phyloP scores from a whole-genome alignment of 768 basidiomycete genomes.

The Naganishia vishniacii region DNA sequence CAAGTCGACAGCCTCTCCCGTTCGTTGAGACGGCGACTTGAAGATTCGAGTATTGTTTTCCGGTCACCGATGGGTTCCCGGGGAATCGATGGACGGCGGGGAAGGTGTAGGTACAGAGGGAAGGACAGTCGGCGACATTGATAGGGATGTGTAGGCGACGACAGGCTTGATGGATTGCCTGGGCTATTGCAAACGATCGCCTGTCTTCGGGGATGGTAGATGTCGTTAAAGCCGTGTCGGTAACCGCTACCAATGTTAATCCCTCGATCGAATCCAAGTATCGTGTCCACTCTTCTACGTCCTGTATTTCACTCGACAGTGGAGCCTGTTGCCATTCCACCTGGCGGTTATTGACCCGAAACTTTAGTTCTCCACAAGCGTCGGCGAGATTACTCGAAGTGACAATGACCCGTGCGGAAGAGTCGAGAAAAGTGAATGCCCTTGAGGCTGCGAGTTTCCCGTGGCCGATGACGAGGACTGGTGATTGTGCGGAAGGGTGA shows the following conservation, averaged over 20 bases:
- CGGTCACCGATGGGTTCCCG: slow-evolving; percentile 17
- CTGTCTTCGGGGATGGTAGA: slow-evolving; percentile 35
- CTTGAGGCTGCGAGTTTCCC: slow-evolving; percentile 77
- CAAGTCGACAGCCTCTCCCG: slow-evolving; percentile 80
- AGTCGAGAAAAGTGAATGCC: slow-evolving; percentile 73
- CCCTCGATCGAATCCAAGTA: slow-evolving; percentile 49
- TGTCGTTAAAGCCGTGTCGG: slow-evolving; percentile 62
- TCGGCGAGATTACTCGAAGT: slow-evolving; percentile 52
- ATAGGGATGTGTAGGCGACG: slow-evolving; percentile 61
- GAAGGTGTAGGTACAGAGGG: slow-evolving; percentile 84
- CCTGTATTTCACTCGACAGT: not conserved
- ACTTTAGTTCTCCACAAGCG: slow-evolving; percentile 68
- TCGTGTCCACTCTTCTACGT: slow-evolving; percentile 53
- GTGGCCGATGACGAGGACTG: slow-evolving; percentile 68
- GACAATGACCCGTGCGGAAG: slow-evolving; percentile 67
- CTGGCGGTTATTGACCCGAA: slow-evolving; percentile 58
- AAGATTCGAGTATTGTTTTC: slow-evolving; percentile 39
- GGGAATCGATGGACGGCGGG: slow-evolving; percentile 75
- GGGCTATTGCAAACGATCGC: slow-evolving; percentile 57
- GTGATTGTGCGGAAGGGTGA: slow-evolving; percentile 52
- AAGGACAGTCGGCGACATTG: slow-evolving; percentile 80
- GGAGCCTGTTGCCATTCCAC: slow-evolving; percentile 56
- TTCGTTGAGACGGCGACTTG: slow-evolving; percentile 81
- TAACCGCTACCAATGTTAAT: slow-evolving; percentile 66
- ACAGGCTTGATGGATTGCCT: slow-evolving; percentile 58